Base-by-base conservation (phyloP, 1,284 basidiomycete species). In the Ganoderma leucocontextum region DNA sequence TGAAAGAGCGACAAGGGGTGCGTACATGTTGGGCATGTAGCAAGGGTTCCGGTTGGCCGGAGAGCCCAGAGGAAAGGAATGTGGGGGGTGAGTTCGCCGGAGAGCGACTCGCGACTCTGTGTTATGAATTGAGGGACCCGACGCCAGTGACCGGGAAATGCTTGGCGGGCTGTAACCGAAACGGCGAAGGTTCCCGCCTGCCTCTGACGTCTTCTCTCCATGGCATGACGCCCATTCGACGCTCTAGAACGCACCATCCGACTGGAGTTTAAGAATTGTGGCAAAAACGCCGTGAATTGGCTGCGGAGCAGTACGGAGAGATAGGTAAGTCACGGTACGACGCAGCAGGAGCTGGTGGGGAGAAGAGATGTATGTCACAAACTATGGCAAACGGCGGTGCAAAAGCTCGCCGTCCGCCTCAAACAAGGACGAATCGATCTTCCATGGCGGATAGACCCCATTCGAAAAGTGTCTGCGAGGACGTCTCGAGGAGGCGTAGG, bases 311-410 rank as follows among this genome's bases (percentile, higher is more conserved):
- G 47, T n/a, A 49, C 47, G 22, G 36, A 36, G n/a, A 39, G 38
- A 59, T 35, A 22, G 36, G 29, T 36, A 19, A 59, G 36, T n/a
- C n/a, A n/a, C n/a, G n/a, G n/a, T n/a, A 49, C 12, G 8, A 19
- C 19, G 17, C 15, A 22, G 33, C 6, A 8, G 15, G 33, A 33
- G 22, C 6, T 5, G 9, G 13, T n/a, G 15, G 35, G 12, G 36
- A 59, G 57, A 19, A 59, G n/a, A 22, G 8, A 78, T 91, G 86
- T 91, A 71, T 77, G 85, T 89, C 88, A 72, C 84, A 87, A 82
- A 87, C 86, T 92, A 92, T 92, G 88, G 88, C 89, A 86, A 82
- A 83, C 80, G 81, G 80, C 82, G 85, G 86, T 88, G 65, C 68
- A 65, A 44, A 68, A 74, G 55, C 67, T 82, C 85, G 83, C 85